Evolutionary conservation across 2,329 filamentous ascomycete species (phyloP).

Genomic region (Paraphoma chrysanthemicola): DNA sequence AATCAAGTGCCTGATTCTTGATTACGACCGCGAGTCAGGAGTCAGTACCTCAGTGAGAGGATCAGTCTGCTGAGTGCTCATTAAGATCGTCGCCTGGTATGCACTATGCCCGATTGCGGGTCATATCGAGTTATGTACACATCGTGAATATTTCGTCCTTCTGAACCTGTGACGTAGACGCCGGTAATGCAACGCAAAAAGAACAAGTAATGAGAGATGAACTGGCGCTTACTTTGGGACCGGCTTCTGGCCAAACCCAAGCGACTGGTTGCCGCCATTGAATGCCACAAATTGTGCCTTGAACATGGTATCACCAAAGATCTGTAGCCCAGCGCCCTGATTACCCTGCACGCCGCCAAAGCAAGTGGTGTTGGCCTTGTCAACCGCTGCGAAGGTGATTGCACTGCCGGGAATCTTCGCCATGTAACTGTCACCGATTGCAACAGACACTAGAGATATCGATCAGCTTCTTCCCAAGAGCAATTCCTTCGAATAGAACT

Average conservation of each 20-base stretch:
- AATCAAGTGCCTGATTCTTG: neutral
- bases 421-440: slow-evolving; percentile 64
- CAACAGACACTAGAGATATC: slow-evolving; percentile 50
- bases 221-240: neutral
- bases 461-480: too few species aligned
- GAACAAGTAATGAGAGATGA: slow-evolving; percentile 14
- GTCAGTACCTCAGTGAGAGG: too few species aligned
- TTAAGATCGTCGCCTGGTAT: neutral
- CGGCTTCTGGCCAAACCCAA: slow-evolving; percentile 58
- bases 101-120: neutral
- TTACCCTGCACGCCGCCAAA: slow-evolving; percentile 73
- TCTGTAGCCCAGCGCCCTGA: slow-evolving; percentile 60
- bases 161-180: neutral
- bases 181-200: slow-evolving; percentile 1
- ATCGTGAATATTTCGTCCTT: neutral
- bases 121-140: neutral
- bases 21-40: too few species aligned
- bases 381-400: slow-evolving; percentile 49
- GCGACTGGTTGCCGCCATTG: slow-evolving; percentile 58
- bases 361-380: slow-evolving; percentile 59
- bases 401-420: slow-evolving; percentile 61
- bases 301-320: slow-evolving; percentile 69
- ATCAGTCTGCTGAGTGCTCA: too few species aligned
- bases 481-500: too few species aligned
- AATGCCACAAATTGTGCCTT: slow-evolving; percentile 68